Conservation (phyloP, 2,329 filamentous ascomycete genomes). For the Epichloe gansuensis region DNA sequence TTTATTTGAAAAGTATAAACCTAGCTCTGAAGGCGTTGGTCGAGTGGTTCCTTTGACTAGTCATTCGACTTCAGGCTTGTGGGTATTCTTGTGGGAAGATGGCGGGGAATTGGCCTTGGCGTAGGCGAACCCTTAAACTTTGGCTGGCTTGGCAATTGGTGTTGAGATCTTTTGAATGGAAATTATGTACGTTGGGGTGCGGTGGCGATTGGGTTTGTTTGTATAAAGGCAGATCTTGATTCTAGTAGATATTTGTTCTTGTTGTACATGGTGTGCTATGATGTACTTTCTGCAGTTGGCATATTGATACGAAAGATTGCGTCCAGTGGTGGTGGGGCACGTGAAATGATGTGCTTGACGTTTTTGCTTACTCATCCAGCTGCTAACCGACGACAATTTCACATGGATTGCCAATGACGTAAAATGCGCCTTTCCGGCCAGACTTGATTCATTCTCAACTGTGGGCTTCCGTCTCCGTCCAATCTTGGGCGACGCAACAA, state of each 20-base stretch:
- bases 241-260: neutral
- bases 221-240: neutral
- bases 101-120: too few species aligned
- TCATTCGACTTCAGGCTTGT: too few species aligned
- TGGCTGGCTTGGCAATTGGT: too few species aligned
- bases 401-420: neutral
- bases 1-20: neutral
- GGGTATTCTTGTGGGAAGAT: too few species aligned
- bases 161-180: too few species aligned
- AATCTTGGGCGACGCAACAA: neutral
- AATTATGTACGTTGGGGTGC: too few species aligned
- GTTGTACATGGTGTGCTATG: neutral
- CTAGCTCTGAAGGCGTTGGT: too few species aligned
- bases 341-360: constrained; percentile 14
- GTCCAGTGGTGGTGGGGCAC: constrained; percentile 4
- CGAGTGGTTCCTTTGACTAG: too few species aligned
- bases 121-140: too few species aligned
- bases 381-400: constrained; percentile 1
- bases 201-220: neutral
- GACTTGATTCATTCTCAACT: neutral
- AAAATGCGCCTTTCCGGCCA: neutral
- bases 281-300: too few species aligned
- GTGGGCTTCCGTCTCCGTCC: neutral
- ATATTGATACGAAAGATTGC: too few species aligned
- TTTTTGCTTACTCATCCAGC: constrained; percentile 7